phyloP scores from a whole-genome alignment of 495 filamentous ascomycete species.

The Apiosordaria backusii region DNA sequence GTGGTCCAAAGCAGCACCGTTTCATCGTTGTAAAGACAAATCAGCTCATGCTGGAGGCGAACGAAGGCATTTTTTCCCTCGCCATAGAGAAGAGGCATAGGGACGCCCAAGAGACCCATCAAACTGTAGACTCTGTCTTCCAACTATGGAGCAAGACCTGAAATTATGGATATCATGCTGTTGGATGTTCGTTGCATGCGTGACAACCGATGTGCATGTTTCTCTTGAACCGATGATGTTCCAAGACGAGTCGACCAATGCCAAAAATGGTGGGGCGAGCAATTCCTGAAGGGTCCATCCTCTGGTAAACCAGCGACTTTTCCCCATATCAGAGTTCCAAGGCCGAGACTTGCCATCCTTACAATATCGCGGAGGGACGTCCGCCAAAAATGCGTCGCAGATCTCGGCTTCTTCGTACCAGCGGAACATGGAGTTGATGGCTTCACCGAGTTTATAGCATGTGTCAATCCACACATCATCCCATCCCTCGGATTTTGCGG shows the following conservation, averaged over 20 bases:
- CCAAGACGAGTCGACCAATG: background rate
- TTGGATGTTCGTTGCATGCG: background rate
- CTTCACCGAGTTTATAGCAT: constrained; percentile 38
- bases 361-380: constrained; percentile 1
- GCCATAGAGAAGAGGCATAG: background rate
- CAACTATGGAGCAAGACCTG: background rate
- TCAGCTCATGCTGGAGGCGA: constrained; percentile 18
- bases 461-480: constrained; percentile 41
- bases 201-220: background rate
- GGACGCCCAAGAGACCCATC: constrained; percentile 5
- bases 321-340: background rate
- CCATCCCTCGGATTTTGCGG: constrained; percentile 1
- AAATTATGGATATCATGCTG: background rate
- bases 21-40: constrained; percentile 4
- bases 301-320: background rate
- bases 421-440: constrained; percentile 47
- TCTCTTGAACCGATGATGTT: background rate
- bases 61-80: constrained; percentile 2
- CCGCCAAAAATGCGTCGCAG: constrained; percentile 32
- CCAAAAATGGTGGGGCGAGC: background rate
- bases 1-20: background rate
- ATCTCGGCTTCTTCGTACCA: constrained; percentile 34
- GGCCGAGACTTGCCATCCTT: background rate
- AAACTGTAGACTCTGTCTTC: constrained; percentile 12
- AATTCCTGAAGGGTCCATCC: background rate